Evolutionary conservation across 177 flowering plant genomes (phyloP), one percentile per base, ranked within the genome.

Genomic region (Vitis hybrid): DNA sequence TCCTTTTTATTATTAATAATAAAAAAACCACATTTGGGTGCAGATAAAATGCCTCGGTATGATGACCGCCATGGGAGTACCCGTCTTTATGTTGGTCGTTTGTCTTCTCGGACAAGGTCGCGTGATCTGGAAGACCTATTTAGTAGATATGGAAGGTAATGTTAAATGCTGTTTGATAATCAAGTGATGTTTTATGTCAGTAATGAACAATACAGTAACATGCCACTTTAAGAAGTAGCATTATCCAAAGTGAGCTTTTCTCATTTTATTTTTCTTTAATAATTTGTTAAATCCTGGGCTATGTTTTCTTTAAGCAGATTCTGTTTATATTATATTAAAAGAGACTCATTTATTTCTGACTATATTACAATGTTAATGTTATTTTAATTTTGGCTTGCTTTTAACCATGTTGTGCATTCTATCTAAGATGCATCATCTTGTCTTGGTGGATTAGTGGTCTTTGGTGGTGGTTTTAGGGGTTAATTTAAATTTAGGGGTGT

Each of bases 71-170:
- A 81, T 69, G 86, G 89, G 9, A 80, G 77, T 26, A 87, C 94
- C 0, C 91, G 97, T 13, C 91, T 93, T 67, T 93, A 91, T 82
- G 97, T 93, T 66, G 98, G 98, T 53, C 97, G 74, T 71, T 74
- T 93, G 83, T 86, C 94, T 62, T 89, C 97, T 2, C 75, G 98
- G 66, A 87, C 97, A n/a, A 86, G 97, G 5, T 73, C 95, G 0
- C 90, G 97, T 63, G 97, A 93, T 72, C 72, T 93, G 76, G 98
- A 91, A 59, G 84, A 80, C 71, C 63, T 91, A 49, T 93, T 93
- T 70, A 84, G 91, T 80, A 79, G 90, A 87, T 93, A 91, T 75
- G 98, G 98, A 74, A 90, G 95, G 97, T 92, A 84, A 70, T 11
- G 7, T 55, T 15, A 14, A 14, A 15, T 6, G n/a, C 8, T 14